Evolutionary conservation across 306 rosid species (phyloP).

Genomic region (Cicer arietinum): DNA sequence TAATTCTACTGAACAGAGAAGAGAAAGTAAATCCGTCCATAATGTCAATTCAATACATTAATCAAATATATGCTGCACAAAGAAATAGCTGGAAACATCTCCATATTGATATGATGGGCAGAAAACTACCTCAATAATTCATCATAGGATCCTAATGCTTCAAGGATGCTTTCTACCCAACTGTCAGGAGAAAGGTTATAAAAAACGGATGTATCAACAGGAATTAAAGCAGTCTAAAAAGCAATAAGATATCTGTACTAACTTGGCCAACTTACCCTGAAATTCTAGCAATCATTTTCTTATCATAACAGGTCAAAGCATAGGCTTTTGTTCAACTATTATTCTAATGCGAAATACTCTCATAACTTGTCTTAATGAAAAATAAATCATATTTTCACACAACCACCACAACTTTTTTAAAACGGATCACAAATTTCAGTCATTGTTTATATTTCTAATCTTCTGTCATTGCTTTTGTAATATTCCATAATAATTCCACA

Average conservation of each 20-base stretch:
- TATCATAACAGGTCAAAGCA: background rate
- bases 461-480: background rate
- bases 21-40: constrained; percentile 21
- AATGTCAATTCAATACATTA: constrained; percentile 16
- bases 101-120: constrained; percentile 27
- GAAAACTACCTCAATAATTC: constrained; percentile 52
- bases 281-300: background rate
- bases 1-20: constrained; percentile 38
- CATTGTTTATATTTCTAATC: constrained; percentile 1
- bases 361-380: background rate
- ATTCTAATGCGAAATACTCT: constrained; percentile 2
- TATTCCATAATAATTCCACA: background rate
- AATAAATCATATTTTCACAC: background rate
- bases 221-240: constrained; percentile 24
- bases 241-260: background rate
- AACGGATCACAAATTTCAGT: background rate
- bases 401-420: background rate
- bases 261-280: background rate
- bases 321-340: constrained; percentile 2
- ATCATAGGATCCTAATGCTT: constrained; percentile 66
- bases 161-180: constrained; percentile 89
- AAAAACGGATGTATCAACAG: constrained; percentile 13
- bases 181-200: constrained; percentile 52
- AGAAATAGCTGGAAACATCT: constrained; percentile 28
- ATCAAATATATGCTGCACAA: constrained; percentile 35